Conservation (phyloP, 257 asterid species). For the Pogostemon cablin region DNA sequence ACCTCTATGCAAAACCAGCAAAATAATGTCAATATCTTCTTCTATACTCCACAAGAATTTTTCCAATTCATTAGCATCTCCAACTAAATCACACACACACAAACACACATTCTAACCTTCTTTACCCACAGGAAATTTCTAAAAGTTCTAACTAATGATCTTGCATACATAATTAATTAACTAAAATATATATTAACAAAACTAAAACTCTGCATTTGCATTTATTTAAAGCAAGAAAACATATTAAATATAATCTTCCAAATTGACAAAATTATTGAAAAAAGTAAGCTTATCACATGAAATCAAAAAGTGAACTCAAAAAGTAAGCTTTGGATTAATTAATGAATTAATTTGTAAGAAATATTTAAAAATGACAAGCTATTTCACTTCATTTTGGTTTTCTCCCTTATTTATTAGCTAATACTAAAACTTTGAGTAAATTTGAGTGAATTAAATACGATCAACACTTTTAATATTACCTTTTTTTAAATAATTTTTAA, state of each 20-base stretch:
- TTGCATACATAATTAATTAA: background rate
- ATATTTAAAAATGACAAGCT: too few relatives aligned
- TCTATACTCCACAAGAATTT: background rate
- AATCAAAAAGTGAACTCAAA: conserved; percentile 17
- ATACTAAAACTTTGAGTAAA: too few relatives aligned
- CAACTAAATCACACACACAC: background rate
- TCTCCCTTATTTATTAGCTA: too few relatives aligned
- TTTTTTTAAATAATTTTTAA: too few relatives aligned
- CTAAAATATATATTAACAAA: conserved; percentile 16
- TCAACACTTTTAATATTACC: too few relatives aligned
- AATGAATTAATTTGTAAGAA: too few relatives aligned
- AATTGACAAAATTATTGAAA: background rate
- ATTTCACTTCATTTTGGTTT: too few relatives aligned
- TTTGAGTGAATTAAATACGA: too few relatives aligned
- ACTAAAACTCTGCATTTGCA: conserved; percentile 5
- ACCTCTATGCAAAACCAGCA: background rate
- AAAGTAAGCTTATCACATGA: background rate
- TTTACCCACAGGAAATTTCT: background rate
- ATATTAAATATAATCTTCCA: background rate
- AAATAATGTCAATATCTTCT: background rate
- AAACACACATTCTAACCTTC: background rate
- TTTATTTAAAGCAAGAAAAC: conserved; percentile 26
- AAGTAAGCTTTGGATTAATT: conserved; percentile 21
- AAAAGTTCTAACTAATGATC: background rate
- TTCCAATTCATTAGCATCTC: conserved; percentile 2